Evolutionary conservation across 306 rosid species (phyloP), one percentile per base, ranked within the genome.

Genomic region (Fragaria vesca): DNA sequence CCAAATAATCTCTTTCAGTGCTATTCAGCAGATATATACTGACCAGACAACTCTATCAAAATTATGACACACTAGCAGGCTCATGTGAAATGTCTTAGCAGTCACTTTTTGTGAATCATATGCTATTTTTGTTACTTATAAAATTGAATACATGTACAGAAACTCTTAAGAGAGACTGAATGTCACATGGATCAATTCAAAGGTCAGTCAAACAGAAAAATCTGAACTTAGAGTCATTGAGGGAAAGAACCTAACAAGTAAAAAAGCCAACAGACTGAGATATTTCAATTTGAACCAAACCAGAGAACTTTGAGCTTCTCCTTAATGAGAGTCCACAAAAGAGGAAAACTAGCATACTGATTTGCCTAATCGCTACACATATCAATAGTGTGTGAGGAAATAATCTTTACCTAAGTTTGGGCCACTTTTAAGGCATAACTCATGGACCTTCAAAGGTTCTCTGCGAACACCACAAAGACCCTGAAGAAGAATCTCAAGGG

Each of bases 401-500:
- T 32, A 78, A 85, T 81, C 68, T 62, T 28, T 70, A 93, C 97
- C 99, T 16, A 95, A 88, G 79, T 80, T 84, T 66, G 96, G 97
- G 82, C 94, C 89, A 80, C 87, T 93, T 86, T 95, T 93, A 69
- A 93, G 93, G 84, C 96, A 89, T 57, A 93, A 84, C 84, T 93
- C 99, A 85, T 95, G 97, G 79, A 91, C 84, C 84, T 91, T 91
- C 80, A 93, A 84, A 24, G 89, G 78, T 80, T 95, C 97, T 81
- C 86, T 88, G 34, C 85, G 90, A 86, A 92, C 98, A 76, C 97
- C 98, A 81, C 97, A 92, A 58, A 91, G 91, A 52, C 97, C 98
- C 84, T 92, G 97, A 75, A 95, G 97, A 82, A 95, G 98, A 70
- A 95, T 95, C 89, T 91, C 97, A 57, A 92, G 93, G 30, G 97